phyloP scores from a whole-genome alignment of 2,329 filamentous ascomycete species.

The Chaetoscypha palmicola region DNA sequence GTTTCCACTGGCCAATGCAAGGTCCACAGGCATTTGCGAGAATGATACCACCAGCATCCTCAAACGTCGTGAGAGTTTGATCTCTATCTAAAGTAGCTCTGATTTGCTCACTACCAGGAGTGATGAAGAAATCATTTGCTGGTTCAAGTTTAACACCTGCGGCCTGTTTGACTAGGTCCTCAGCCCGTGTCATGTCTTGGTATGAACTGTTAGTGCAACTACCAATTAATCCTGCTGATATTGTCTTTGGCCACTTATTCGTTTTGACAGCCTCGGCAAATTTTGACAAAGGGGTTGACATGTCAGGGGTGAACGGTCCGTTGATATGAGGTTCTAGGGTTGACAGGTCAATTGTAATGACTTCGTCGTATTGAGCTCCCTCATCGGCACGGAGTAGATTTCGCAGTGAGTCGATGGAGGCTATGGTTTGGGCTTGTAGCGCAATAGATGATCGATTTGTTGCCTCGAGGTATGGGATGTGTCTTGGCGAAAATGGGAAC shows the following conservation, averaged over 20 bases:
- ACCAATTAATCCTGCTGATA: slow-evolving; percentile 90
- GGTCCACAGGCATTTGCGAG: slow-evolving; percentile 93
- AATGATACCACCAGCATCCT: slow-evolving; percentile 77
- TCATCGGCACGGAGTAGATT: slow-evolving; percentile 71
- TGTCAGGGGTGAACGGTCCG: slow-evolving; percentile 91
- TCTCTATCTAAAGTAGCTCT: slow-evolving; percentile 88
- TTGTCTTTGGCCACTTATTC: slow-evolving; percentile 83
- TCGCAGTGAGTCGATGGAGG: slow-evolving; percentile 35
- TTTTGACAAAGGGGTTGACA: slow-evolving; percentile 83
- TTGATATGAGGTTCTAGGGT: slow-evolving; percentile 93
- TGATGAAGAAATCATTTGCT: slow-evolving; percentile 88
- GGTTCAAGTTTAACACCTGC: slow-evolving; percentile 83
- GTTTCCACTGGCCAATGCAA: slow-evolving; percentile 92
- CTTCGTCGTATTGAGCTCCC: slow-evolving; percentile 79
- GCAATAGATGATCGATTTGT: slow-evolving; percentile 59
- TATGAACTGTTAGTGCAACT: slow-evolving; percentile 99
- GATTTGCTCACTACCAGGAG: slow-evolving; percentile 94
- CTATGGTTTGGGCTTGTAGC: slow-evolving; percentile 27
- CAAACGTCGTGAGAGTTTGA: slow-evolving; percentile 77
- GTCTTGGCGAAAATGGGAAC: slow-evolving; percentile 83
- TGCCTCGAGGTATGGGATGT: slow-evolving; percentile 76
- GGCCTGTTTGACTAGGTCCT: slow-evolving; percentile 88
- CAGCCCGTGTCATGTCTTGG: slow-evolving; percentile 94
- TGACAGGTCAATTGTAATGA: slow-evolving; percentile 85
- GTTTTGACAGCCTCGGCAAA: slow-evolving; percentile 80